A percentile compares a stretch with the other conserved stretches of the same genome.
These are phyloP conservation scores for Rasamsonia emersonii DNA, from an alignment of 2,329 filamentous ascomycete genomes.

Conservation along the genomic window DNA sequence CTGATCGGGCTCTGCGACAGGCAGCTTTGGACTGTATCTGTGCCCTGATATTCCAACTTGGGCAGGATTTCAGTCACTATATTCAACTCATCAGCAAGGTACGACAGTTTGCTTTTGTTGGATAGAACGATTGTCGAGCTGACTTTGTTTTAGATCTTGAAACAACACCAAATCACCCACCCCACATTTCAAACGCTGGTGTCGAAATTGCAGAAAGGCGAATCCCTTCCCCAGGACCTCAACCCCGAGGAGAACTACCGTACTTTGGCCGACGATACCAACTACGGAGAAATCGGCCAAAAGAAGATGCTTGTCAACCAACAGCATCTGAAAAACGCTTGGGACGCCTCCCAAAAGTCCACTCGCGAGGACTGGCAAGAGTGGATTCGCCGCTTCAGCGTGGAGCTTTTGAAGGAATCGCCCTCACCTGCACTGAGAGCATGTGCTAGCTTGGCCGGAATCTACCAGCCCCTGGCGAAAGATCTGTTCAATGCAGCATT, in stretches of 20 bases:
- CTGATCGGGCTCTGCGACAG: constrained; percentile 64
- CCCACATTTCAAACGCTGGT: constrained; percentile 88
- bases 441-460: constrained; percentile 81
- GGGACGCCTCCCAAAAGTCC: constrained; percentile 94
- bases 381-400: constrained; percentile 94
- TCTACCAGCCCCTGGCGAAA: constrained; percentile 82
- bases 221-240: constrained; percentile 88
- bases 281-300: constrained; percentile 72
- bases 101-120: constrained; percentile 2
- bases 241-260: constrained; percentile 76
- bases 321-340: constrained; percentile 91
- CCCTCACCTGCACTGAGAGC: constrained; percentile 91
- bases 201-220: constrained; percentile 86
- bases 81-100: constrained; percentile 88
- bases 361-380: constrained; percentile 99
- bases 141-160: constrained; percentile 42
- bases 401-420: constrained; percentile 87
- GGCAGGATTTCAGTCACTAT: constrained; percentile 91
- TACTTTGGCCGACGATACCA: constrained; percentile 68
- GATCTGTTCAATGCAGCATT: constrained; percentile 98
- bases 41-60: constrained; percentile 89
- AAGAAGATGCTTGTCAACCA: constrained; percentile 98
- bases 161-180: constrained; percentile 72
- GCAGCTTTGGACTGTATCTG: constrained; percentile 90
- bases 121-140: constrained; percentile 1